Conservation (phyloP, 768 basidiomycete species). For the Botryobasidium botryosum region DNA sequence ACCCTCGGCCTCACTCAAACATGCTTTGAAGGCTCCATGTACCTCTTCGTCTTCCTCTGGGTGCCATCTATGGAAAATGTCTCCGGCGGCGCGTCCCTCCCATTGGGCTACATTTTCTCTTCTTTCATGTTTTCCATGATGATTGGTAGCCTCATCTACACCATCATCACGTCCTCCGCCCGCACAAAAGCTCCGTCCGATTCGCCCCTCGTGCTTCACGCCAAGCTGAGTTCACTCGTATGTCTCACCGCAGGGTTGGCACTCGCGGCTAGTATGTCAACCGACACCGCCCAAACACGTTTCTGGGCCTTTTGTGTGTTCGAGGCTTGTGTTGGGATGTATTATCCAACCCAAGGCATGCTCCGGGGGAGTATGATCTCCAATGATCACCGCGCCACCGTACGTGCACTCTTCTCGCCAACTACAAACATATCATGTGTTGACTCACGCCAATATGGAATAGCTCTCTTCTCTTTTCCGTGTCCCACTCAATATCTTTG, state of each 20-base stretch:
- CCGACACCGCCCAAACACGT: slow-evolving; percentile 29
- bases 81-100: slow-evolving; percentile 29
- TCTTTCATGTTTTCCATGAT: slow-evolving; percentile 73
- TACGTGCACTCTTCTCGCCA: slow-evolving; percentile 19
- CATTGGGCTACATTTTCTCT: slow-evolving; percentile 66
- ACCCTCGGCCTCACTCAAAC: slow-evolving; percentile 59
- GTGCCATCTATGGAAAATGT: slow-evolving; percentile 57
- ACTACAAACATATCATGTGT: background rate
- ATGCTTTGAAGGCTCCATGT: slow-evolving; percentile 74
- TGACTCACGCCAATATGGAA: background rate
- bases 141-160: slow-evolving; percentile 59
- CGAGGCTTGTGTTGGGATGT: slow-evolving; percentile 64
- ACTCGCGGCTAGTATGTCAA: slow-evolving; percentile 33
- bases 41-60: slow-evolving; percentile 73
- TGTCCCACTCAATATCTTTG: slow-evolving; percentile 59
- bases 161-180: slow-evolving; percentile 24
- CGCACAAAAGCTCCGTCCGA: slow-evolving; percentile 17
- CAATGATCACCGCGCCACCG: slow-evolving; percentile 60
- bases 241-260: slow-evolving; percentile 42
- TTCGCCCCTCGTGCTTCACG: slow-evolving; percentile 39
- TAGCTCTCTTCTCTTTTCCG: slow-evolving; percentile 56
- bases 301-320: slow-evolving; percentile 64
- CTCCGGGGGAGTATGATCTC: slow-evolving; percentile 46
- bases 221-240: slow-evolving; percentile 46
- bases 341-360: slow-evolving; percentile 66